Evolutionary conservation across 305 asterid genomes (phyloP).

Genomic region (Coffea humblotiana): DNA sequence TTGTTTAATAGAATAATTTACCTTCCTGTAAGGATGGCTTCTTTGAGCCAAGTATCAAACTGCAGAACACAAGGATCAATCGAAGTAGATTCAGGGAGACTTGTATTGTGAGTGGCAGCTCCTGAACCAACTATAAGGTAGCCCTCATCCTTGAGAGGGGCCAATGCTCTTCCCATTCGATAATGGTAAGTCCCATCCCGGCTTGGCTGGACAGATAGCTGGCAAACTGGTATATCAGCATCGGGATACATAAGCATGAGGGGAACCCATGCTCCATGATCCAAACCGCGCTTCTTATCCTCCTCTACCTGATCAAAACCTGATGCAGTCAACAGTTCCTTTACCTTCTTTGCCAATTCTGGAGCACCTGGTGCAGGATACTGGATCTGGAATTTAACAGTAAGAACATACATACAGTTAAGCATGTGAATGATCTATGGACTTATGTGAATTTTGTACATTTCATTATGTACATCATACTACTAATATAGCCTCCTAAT

Average conservation of each 20-base stretch:
- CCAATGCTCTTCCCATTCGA: slow-evolving; percentile 68
- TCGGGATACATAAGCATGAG: slow-evolving; percentile 88
- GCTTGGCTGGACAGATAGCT: slow-evolving; percentile 69
- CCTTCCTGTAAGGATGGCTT: slow-evolving; percentile 71
- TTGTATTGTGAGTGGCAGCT: slow-evolving; percentile 65
- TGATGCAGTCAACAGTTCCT: slow-evolving; percentile 48
- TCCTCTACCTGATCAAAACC: slow-evolving; percentile 54
- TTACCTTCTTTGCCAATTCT: slow-evolving; percentile 61
- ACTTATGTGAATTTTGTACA: too few relatives aligned
- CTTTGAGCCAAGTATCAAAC: slow-evolving; percentile 71
- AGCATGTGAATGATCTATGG: too few relatives aligned
- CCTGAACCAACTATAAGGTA: slow-evolving; percentile 83
- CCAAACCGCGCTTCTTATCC: slow-evolving; percentile 73
- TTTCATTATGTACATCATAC: too few relatives aligned
- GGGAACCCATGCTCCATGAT: slow-evolving; percentile 94
- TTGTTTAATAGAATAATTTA: slow-evolving; percentile 15
- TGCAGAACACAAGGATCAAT: slow-evolving; percentile 67
- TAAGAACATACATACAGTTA: too few relatives aligned
- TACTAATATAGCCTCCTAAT: too few relatives aligned
- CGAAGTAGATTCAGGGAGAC: slow-evolving; percentile 26
- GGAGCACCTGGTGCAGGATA: slow-evolving; percentile 90
- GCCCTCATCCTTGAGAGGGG: slow-evolving; percentile 74
- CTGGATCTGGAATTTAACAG: slow-evolving; percentile 44
- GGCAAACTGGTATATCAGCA: slow-evolving; percentile 84
- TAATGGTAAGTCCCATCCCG: slow-evolving; percentile 70